Evolutionary conservation across 2,329 filamentous ascomycete species (phyloP).

Genomic region (Diaporthe sp.): DNA sequence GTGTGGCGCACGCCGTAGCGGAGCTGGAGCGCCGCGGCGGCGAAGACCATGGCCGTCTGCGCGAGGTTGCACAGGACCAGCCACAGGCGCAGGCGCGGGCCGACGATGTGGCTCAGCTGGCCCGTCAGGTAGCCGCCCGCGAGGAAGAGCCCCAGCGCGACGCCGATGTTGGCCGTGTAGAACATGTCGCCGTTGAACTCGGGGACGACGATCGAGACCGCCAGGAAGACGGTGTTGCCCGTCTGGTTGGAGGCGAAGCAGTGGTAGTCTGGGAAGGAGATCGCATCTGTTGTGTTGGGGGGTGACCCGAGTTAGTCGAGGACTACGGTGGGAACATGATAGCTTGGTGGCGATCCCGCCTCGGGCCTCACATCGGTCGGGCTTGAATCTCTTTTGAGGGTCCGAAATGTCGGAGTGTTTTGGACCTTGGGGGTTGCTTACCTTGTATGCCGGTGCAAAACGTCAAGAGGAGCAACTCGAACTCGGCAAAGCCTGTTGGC

Average conservation of each 20-base stretch:
- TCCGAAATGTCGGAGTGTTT: not conserved
- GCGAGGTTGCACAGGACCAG: slow-evolving; percentile 65
- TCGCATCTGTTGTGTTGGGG: slow-evolving; percentile 57
- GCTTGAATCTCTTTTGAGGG: too few relatives aligned
- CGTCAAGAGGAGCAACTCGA: slow-evolving; percentile 60
- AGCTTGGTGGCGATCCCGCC: not conserved
- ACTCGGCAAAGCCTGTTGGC: slow-evolving; percentile 56
- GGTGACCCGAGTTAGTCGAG: not conserved
- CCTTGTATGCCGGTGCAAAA: slow-evolving; percentile 66
- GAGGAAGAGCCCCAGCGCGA: slow-evolving; percentile 68
- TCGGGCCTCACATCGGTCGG: too few relatives aligned
- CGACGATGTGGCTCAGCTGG: slow-evolving; percentile 66
- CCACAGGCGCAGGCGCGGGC: slow-evolving; percentile 64
- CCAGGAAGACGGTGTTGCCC: slow-evolving; percentile 73
- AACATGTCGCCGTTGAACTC: slow-evolving; percentile 62
- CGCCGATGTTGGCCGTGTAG: slow-evolving; percentile 65
- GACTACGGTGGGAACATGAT: too few relatives aligned
- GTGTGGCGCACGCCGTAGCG: slow-evolving; percentile 50
- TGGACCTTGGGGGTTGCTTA: slow-evolving; percentile 38
- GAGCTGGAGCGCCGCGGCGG: slow-evolving; percentile 63
- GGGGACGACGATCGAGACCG: slow-evolving; percentile 63
- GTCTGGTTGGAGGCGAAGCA: slow-evolving; percentile 76
- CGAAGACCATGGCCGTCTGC: slow-evolving; percentile 68
- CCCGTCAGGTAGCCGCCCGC: slow-evolving; percentile 67
- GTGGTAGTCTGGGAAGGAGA: slow-evolving; percentile 71